Evolutionary conservation across 2,329 filamentous ascomycete genomes (phyloP), one percentile per base, ranked within the genome.

Genomic region (Hypoxylon sp.): DNA sequence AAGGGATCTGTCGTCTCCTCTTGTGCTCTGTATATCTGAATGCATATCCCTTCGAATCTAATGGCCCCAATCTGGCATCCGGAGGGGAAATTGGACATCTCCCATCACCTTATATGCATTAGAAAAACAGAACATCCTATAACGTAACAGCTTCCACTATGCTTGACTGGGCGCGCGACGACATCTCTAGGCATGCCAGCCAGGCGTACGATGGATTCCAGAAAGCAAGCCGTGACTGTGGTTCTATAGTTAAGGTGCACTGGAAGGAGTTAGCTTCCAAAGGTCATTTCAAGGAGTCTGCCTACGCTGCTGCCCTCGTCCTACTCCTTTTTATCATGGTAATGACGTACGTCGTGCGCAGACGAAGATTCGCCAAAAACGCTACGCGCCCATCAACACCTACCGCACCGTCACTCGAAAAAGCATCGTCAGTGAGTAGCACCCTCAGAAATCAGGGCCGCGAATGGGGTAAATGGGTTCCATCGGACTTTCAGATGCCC

Each of bases 381-480:
- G 51, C 59, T 6, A 46, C 39, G 19, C 70, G 75, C 13, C 71
- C 75, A 21, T 48, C 63, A 17, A 75, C 73, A 2, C 74, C 75
- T 6, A 74, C 74, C 11, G 60, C 65, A 10, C 72, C 72, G 24
- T 67, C 62, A 17, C 72, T 76, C 31, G 75, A 76, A 62, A 77
- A 77, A 63, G 73, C 71, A 5, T n/a, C 61, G 8, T 63, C 52
- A 29, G 44, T 47, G 6, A 24, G 37, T 3, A 66, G 44, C 42
- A 15, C 50, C 1, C 60, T 66, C 13, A 71, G 68, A 52, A 32
- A 52, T 7, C 68, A 62, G 52, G 15, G 62, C 2, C 72, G 74
- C 15, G 74, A 76, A 69, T 72, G 61, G 63, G 75, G 75, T 2
- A 76, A 75, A 61, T 76, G 75, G 75, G 52, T 50, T 24, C 72